Evolutionary conservation across 306 rosid species (phyloP), one percentile per base, ranked within the genome.

Genomic region (Quercus bicolor): DNA sequence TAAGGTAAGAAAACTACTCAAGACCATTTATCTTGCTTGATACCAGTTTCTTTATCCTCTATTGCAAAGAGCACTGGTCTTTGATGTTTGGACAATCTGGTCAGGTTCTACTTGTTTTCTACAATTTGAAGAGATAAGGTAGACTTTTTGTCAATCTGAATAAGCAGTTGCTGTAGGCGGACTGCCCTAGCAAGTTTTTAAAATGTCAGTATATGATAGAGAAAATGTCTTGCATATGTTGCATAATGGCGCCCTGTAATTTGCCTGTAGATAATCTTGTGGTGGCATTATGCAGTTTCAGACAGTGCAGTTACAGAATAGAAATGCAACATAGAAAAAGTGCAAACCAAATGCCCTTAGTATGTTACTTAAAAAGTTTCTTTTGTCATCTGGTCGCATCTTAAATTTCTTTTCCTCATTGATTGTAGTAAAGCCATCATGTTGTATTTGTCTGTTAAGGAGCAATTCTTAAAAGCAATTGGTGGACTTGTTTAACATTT

Each of bases 1-100:
- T 26, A 86, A 82, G 93, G 97, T 94, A 77, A 74, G 71, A 64
- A 21, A 72, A 75, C 48, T 77, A 9, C 75, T 78, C 33, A 20
- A 70, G 70, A 28, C 77, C 68, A 66, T 59, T 76, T 28, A 14
- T 31, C 31, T 70, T 51, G 34, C 75, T 65, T 56, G 48, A 48
- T 48, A 48, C 16, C 53, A 48, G 53, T 48, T 48, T 48, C 16
- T 13, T 48, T 48, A 48, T 48, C 53, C 16, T 48, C 53, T 48
- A 12, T 66, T 33, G n/a, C 23, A 11, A 18, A 66, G 72, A 16
- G 45, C 19, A n/a, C 80, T 59, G 29, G 56, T 68, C 84, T 75
- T 26, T 28, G 59, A 45, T 72, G 20, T 37, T 34, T 19, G 51
- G 71, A 18, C 71, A 16, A 66, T 66, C 71, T 33, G 48, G 48